A percentile compares a stretch with the other conserved stretches of the same genome.
These are phyloP conservation scores for Xylaria sp. DNA, from an alignment of 2,329 filamentous ascomycete genomes.

Conservation along the genomic window DNA sequence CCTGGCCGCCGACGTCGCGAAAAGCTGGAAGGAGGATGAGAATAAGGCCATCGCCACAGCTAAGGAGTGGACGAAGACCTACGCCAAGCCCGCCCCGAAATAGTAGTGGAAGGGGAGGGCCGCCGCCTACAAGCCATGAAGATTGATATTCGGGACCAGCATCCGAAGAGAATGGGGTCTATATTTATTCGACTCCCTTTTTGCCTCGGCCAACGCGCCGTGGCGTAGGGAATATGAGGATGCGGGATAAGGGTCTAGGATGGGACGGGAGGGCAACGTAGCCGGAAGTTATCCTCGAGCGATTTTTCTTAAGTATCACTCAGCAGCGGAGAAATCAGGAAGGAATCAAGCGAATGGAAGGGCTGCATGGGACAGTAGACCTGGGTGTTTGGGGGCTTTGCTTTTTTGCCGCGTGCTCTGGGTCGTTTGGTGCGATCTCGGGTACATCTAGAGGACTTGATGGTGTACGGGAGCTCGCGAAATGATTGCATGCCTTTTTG, in stretches of 20 bases:
- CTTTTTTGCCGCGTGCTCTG: neutral
- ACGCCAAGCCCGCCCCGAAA: conserved; percentile 69
- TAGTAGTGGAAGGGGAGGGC: conserved; percentile 32
- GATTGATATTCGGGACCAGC: neutral
- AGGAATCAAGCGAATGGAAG: conserved; percentile 1
- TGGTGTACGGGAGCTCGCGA: conserved; percentile 24
- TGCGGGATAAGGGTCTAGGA: neutral
- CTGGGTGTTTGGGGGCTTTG: conserved; percentile 30
- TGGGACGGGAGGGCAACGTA: neutral
- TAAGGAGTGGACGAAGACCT: conserved; percentile 88
- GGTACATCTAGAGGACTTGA: conserved; percentile 12
- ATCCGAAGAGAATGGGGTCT: neutral
- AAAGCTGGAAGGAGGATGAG: conserved; percentile 98
- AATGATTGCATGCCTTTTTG: conserved; percentile 14
- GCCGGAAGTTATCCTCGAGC: neutral
- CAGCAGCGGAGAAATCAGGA: conserved; percentile 14
- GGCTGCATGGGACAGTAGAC: conserved; percentile 18
- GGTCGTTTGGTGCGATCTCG: neutral
- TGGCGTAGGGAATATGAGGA: neutral
- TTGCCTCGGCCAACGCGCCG: neutral
- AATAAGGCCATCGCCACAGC: conserved; percentile 91
- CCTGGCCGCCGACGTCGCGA: conserved; percentile 96
- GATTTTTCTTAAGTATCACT: conserved; percentile 6
- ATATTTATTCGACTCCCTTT: neutral
- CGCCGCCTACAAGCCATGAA: neutral